A percentile compares a stretch with the other conserved stretches of the same genome.
Conservation (phyloP, 257 asterid species). For the Eustoma russellianum region DNA sequence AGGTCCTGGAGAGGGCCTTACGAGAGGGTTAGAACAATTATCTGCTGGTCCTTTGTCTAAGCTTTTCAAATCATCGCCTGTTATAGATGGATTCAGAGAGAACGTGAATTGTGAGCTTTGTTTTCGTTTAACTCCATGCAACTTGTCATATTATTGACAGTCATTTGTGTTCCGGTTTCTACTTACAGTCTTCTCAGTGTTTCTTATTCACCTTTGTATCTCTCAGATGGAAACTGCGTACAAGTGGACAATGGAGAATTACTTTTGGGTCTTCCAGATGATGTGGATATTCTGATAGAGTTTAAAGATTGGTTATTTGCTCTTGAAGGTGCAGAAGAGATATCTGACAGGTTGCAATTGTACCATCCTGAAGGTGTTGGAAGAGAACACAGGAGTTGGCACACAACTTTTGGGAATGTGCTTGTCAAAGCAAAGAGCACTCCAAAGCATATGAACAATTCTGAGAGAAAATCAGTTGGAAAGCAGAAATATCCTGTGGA, state of each 20-base stretch:
- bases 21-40: slow-evolving; percentile 71
- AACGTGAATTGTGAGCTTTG: slow-evolving; percentile 30
- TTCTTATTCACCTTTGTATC: slow-evolving; percentile 13
- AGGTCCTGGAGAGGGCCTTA: slow-evolving; percentile 94
- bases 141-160: background rate
- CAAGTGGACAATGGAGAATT: slow-evolving; percentile 35
- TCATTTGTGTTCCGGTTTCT: background rate
- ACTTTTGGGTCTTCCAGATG: slow-evolving; percentile 85
- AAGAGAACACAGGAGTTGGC: slow-evolving; percentile 91
- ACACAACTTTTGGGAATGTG: slow-evolving; percentile 59
- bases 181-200: background rate
- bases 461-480: slow-evolving; percentile 22
- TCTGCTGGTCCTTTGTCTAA: slow-evolving; percentile 80
- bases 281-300: slow-evolving; percentile 67
- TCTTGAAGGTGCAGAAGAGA: slow-evolving; percentile 79
- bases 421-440: slow-evolving; percentile 64
- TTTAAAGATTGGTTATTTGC: slow-evolving; percentile 95
- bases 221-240: slow-evolving; percentile 41
- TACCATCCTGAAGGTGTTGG: slow-evolving; percentile 33
- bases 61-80: slow-evolving; percentile 68
- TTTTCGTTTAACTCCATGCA: slow-evolving; percentile 9
- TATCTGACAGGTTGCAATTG: slow-evolving; percentile 35
- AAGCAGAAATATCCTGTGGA: slow-evolving; percentile 63
- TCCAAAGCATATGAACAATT: slow-evolving; percentile 28
- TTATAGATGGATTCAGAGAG: slow-evolving; percentile 41